These are phyloP conservation scores for Karstenula rhodostoma DNA, from an alignment of 2,329 filamentous ascomycete species.

Conservation along the genomic window DNA sequence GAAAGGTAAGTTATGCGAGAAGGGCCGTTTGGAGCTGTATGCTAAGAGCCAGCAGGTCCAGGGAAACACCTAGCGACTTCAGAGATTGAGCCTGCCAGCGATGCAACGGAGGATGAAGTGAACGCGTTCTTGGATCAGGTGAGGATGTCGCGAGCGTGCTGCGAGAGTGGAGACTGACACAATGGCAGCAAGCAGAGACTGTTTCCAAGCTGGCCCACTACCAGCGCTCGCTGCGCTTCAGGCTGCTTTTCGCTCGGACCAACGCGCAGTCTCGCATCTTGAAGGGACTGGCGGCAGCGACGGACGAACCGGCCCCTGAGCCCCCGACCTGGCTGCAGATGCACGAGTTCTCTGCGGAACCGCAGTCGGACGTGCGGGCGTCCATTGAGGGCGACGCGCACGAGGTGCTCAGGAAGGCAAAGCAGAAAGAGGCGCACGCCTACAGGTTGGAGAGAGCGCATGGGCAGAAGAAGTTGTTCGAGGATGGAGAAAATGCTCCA, in stretches of 20 bases:
- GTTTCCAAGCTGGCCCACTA: slow-evolving; percentile 29
- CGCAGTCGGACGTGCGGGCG: slow-evolving; percentile 14
- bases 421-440: slow-evolving; percentile 25
- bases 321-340: slow-evolving; percentile 37
- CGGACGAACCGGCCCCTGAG: slow-evolving; percentile 32
- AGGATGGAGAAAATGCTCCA: slow-evolving; percentile 16
- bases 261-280: slow-evolving; percentile 41
- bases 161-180: slow-evolving; percentile 1
- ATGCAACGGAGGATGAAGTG: slow-evolving; percentile 22
- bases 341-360: slow-evolving; percentile 34
- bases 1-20: slow-evolving; percentile 18
- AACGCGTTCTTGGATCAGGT: slow-evolving; percentile 28
- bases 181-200: slow-evolving; percentile 24
- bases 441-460: slow-evolving; percentile 27
- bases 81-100: slow-evolving; percentile 26
- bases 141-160: not conserved
- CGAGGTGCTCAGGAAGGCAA: slow-evolving; percentile 24
- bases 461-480: slow-evolving; percentile 29
- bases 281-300: slow-evolving; percentile 37
- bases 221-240: slow-evolving; percentile 32
- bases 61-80: slow-evolving; percentile 28
- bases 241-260: slow-evolving; percentile 36
- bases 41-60: slow-evolving; percentile 16
- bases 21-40: not conserved
- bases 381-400: slow-evolving; percentile 17